Conservation (phyloP, 371 early-diverging fungal genomes). For the Sporodiniella umbellata region DNA sequence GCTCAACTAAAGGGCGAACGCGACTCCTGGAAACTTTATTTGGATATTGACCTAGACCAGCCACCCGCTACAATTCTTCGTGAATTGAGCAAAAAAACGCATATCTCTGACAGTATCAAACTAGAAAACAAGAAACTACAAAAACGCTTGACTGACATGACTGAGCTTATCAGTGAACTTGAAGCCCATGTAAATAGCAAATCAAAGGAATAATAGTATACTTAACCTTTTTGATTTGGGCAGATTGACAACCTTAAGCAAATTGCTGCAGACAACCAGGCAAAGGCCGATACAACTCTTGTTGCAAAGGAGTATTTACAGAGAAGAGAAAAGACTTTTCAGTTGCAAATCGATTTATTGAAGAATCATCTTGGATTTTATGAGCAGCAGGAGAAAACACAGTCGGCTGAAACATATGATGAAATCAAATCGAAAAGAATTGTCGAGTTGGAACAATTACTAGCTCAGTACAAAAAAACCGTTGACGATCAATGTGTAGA, state of each 20-base stretch:
- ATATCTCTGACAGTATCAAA: conserved; percentile 16
- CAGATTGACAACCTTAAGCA: conserved; percentile 9
- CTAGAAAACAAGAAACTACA: conserved; percentile 14
- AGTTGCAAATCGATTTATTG: conserved; percentile 48
- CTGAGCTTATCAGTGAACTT: conserved; percentile 7
- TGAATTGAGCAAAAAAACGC: conserved; percentile 16
- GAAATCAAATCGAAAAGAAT: conserved; percentile 48
- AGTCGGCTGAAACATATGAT: conserved; percentile 51
- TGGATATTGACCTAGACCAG: conserved; percentile 7
- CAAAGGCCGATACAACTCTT: background rate
- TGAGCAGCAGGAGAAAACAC: conserved; percentile 54
- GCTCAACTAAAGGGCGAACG: conserved; percentile 30
- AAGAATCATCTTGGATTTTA: conserved; percentile 61
- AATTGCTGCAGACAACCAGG: conserved; percentile 8
- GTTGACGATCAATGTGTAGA: background rate
- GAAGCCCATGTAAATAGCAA: conserved; percentile 7
- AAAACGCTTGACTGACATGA: conserved; percentile 6
- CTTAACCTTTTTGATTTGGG: background rate
- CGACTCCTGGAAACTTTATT: conserved; percentile 13
- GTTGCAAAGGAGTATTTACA: conserved; percentile 26
- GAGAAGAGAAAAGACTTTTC: conserved; percentile 18
- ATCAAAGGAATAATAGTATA: background rate
- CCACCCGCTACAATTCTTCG: conserved; percentile 23
- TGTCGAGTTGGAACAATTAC: conserved; percentile 22
- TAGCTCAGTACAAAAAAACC: conserved; percentile 10